Percentiles rank a stretch among this genome's conserved stretches.
Evolutionary conservation across 2,329 filamentous ascomycete genomes (phyloP).

Genomic region (Paraphaeosphaeria sporulosa): DNA sequence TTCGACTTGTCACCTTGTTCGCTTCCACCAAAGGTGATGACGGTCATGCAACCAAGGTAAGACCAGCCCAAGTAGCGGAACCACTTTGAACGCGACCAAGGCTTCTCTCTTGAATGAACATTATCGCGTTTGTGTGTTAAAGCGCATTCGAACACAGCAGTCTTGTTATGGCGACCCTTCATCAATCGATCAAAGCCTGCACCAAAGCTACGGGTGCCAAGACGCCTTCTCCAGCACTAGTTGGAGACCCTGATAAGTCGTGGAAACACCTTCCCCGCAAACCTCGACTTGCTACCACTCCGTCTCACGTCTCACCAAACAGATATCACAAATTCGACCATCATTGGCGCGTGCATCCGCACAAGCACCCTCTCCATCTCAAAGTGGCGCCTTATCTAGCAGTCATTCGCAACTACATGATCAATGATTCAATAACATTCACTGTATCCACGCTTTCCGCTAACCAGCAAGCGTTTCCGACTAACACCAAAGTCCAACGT

Average conservation of each 20-base stretch:
- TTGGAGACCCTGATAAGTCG: not conserved
- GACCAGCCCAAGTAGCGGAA: too few relatives aligned
- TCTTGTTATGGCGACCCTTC: not conserved
- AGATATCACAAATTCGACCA: not conserved
- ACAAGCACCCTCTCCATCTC: not conserved
- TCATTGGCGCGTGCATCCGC: not conserved
- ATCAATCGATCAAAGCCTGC: not conserved
- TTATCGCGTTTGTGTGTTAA: not conserved
- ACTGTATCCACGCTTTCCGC: constrained; percentile 9
- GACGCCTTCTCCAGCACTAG: not conserved
- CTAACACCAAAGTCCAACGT: not conserved
- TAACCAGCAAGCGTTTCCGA: constrained; percentile 2
- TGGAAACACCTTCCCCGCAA: not conserved
- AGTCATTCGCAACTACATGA: constrained; percentile 4
- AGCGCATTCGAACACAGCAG: not conserved
- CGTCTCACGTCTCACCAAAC: not conserved
- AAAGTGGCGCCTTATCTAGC: constrained; percentile 16
- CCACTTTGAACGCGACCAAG: not conserved
- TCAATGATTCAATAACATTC: constrained; percentile 45
- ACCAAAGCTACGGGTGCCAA: not conserved
- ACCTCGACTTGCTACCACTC: not conserved
- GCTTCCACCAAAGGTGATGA: not conserved
- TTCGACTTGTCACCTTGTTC: not conserved
- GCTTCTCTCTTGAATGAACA: not conserved
- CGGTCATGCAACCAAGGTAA: too few relatives aligned